Evolutionary conservation across 208 protist species (phyloP).

Genomic region (Naegleria fowleri): DNA sequence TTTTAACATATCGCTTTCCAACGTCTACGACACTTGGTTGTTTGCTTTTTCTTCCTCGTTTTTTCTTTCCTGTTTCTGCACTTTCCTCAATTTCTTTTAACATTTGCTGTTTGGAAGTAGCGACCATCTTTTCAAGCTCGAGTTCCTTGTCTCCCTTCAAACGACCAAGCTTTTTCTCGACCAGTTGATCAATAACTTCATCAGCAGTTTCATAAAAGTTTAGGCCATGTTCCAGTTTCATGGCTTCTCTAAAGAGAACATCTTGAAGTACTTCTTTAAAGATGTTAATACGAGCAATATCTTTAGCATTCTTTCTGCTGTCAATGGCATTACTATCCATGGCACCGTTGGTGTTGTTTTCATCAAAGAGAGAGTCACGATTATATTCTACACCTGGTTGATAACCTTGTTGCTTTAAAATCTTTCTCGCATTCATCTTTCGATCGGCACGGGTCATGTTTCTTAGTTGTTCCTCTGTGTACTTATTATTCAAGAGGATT

Average conservation of each 20-base stretch:
- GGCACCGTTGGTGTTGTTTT: not conserved
- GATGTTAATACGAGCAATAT: constrained; percentile 8
- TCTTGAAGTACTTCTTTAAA: constrained; percentile 16
- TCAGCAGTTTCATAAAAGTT: not conserved
- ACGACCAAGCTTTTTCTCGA: not conserved
- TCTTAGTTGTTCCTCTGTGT: not conserved
- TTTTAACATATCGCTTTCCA: not conserved
- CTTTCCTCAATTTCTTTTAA: not conserved
- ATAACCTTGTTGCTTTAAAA: constrained; percentile 4
- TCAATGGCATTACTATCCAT: not conserved
- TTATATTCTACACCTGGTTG: constrained; percentile 17
- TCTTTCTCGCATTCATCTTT: constrained; percentile 1
- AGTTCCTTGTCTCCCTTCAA: not conserved
- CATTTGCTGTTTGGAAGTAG: not conserved
- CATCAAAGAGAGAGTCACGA: not conserved
- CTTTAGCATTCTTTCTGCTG: constrained; percentile 14
- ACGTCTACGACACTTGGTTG: not conserved
- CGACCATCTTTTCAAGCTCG: not conserved
- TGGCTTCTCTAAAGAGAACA: constrained; percentile 4
- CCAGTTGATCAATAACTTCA: not conserved
- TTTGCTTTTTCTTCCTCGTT: not conserved
- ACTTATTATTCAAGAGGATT: not conserved
- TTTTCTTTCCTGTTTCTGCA: not conserved
- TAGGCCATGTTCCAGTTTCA: not conserved
- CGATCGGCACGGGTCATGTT: not conserved